phyloP scores from a whole-genome alignment of 1,139 yeast genomes.

The Suhomyces guaymorum region DNA sequence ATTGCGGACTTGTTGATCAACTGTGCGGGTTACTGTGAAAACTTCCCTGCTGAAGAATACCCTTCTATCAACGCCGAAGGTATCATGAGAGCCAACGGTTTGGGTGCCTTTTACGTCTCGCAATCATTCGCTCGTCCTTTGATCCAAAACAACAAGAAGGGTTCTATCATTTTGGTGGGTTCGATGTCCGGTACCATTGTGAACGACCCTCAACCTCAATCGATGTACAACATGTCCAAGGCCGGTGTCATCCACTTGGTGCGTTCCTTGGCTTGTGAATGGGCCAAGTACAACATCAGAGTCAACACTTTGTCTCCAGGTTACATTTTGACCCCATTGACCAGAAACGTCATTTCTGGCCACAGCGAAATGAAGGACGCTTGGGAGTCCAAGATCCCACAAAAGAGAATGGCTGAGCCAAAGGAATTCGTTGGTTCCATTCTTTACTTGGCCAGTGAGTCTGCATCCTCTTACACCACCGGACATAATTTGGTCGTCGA shows the following conservation, averaged over 20 bases:
- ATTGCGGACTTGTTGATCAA: slow-evolving; percentile 68
- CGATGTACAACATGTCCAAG: slow-evolving; percentile 53
- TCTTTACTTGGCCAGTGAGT: slow-evolving; percentile 44
- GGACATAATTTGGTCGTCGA: slow-evolving; percentile 54
- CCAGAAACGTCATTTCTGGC: slow-evolving; percentile 47
- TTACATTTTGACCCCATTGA: slow-evolving; percentile 51
- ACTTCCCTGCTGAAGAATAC: slow-evolving; percentile 74
- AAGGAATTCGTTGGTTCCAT: slow-evolving; percentile 51
- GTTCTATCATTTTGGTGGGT: slow-evolving; percentile 48
- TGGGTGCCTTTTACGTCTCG: slow-evolving; percentile 72
- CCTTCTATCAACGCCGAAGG: slow-evolving; percentile 71
- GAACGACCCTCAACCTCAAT: slow-evolving; percentile 53
- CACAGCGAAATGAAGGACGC: slow-evolving; percentile 49
- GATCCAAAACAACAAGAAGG: slow-evolving; percentile 54
- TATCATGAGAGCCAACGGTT: slow-evolving; percentile 67
- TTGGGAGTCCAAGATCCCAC: slow-evolving; percentile 51
- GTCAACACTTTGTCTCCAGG: slow-evolving; percentile 52
- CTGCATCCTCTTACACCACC: slow-evolving; percentile 49
- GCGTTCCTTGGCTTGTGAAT: slow-evolving; percentile 51
- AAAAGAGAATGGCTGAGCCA: slow-evolving; percentile 55
- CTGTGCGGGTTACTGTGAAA: slow-evolving; percentile 85
- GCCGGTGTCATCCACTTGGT: slow-evolving; percentile 53
- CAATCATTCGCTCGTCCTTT: slow-evolving; percentile 67
- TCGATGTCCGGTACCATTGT: slow-evolving; percentile 54
- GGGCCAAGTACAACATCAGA: slow-evolving; percentile 53